Evolutionary conservation across 2,329 filamentous ascomycete genomes (phyloP).

Genomic region (Pyricularia sp.): DNA sequence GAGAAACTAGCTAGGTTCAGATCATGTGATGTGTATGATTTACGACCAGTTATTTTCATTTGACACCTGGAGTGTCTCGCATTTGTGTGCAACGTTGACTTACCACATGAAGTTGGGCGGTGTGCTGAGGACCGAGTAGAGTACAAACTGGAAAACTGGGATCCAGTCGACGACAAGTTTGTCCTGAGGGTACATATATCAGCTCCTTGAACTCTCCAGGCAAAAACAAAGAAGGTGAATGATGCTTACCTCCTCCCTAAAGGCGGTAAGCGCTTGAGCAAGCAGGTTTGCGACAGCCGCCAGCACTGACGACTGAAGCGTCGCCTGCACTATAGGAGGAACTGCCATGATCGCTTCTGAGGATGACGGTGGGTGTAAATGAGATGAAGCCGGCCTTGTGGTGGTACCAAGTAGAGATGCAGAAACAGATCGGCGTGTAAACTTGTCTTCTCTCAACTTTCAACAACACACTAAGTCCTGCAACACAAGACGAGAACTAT

Average conservation of each 20-base stretch:
- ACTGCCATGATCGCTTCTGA: background rate
- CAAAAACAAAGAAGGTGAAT: background rate
- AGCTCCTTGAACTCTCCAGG: background rate
- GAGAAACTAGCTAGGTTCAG: background rate
- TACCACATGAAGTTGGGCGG: conserved; percentile 79
- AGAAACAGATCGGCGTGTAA: no score
- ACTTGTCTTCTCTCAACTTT: background rate
- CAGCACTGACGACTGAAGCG: conserved; percentile 52
- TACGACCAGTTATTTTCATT: background rate
- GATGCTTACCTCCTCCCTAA: conserved; percentile 40
- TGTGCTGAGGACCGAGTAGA: conserved; percentile 59
- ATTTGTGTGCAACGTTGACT: conserved; percentile 10
- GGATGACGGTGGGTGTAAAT: background rate
- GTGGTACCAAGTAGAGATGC: background rate
- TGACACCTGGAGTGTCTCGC: background rate
- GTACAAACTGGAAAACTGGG: conserved; percentile 62
- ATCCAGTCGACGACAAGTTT: conserved; percentile 50
- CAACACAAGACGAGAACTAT: background rate
- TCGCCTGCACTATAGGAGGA: conserved; percentile 30
- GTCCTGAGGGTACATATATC: conserved; percentile 24
- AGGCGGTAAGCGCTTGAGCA: conserved; percentile 56
- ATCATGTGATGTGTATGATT: background rate
- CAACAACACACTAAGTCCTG: background rate
- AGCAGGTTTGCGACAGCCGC: conserved; percentile 58
- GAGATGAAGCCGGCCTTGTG: background rate